Evolutionary conservation across 345 rosid genomes (phyloP).

Genomic region (Erucastrum elatum): DNA sequence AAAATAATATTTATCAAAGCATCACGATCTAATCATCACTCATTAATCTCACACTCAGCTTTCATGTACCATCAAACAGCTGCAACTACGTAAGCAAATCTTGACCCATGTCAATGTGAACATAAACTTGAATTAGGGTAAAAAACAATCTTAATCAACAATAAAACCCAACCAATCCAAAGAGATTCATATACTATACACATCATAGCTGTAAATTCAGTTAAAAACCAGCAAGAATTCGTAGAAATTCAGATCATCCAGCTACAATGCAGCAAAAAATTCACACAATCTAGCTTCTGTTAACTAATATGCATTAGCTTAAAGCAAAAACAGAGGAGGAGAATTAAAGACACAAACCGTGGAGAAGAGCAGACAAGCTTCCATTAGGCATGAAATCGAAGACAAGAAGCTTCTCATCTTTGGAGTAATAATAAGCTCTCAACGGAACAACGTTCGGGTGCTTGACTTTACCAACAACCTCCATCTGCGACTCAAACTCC

Average conservation of each 20-base stretch:
- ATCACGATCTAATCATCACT: conserved; percentile 24
- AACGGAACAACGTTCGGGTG: conserved; percentile 81
- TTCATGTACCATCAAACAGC: conserved; percentile 1
- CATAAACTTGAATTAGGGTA: not conserved
- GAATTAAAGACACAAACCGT: conserved; percentile 49
- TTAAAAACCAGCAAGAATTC: too few species aligned
- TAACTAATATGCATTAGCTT: not conserved
- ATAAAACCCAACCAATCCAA: not conserved
- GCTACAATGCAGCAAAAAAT: not conserved
- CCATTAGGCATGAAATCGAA: conserved; percentile 86
- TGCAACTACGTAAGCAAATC: not conserved
- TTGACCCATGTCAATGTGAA: not conserved
- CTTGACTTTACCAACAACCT: conserved; percentile 61
- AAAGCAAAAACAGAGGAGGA: too few species aligned
- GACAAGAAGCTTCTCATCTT: conserved; percentile 92
- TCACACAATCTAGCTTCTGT: not conserved
- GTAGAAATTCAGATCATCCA: not conserved
- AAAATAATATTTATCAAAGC: conserved; percentile 3
- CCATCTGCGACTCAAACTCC: conserved; percentile 89
- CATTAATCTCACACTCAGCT: conserved; percentile 9
- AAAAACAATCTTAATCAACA: not conserved
- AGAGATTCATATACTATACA: not conserved
- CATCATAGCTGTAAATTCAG: not conserved
- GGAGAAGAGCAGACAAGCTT: conserved; percentile 90
- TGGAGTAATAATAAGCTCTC: conserved; percentile 83